phyloP scores from a whole-genome alignment of 192 early-diverging fungal species.

The Coemansia aciculifera region DNA sequence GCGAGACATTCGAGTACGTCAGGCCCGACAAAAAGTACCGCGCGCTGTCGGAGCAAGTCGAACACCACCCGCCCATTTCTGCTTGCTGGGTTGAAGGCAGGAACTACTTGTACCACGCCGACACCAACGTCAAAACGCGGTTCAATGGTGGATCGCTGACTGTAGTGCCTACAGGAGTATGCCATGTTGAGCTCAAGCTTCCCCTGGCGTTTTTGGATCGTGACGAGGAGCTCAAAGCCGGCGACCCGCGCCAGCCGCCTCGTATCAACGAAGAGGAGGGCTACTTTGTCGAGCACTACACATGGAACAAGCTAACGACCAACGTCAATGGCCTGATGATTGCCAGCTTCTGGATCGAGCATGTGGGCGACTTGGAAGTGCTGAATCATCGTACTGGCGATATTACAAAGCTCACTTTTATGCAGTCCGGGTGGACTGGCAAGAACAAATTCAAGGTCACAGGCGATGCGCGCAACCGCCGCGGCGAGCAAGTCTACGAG shows the following conservation, averaged over 20 bases:
- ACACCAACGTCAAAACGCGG: constrained; percentile 82
- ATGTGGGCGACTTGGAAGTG: constrained; percentile 83
- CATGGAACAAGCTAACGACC: constrained; percentile 86
- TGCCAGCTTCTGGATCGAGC: constrained; percentile 82
- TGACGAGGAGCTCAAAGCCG: constrained; percentile 40
- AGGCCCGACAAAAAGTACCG: constrained; percentile 75
- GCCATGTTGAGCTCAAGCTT: constrained; percentile 76
- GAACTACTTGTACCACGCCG: constrained; percentile 80
- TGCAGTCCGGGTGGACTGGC: constrained; percentile 73
- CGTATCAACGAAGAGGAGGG: constrained; percentile 54
- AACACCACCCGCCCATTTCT: constrained; percentile 87
- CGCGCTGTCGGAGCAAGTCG: constrained; percentile 85
- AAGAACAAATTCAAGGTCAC: constrained; percentile 66
- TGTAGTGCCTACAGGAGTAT: constrained; percentile 76
- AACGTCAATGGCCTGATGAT: constrained; percentile 85
- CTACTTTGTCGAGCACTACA: constrained; percentile 75
- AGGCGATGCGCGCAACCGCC: constrained; percentile 57
- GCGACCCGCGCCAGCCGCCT: constrained; percentile 26
- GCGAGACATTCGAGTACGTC: constrained; percentile 88
- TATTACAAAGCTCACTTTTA: constrained; percentile 72
- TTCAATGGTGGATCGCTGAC: constrained; percentile 87
- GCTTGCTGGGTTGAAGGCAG: constrained; percentile 85
- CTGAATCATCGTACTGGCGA: constrained; percentile 84
- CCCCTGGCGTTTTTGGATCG: constrained; percentile 56
- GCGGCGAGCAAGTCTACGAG: constrained; percentile 59